Percentiles rank a stretch among this genome's conserved stretches.
phyloP scores from a whole-genome alignment of 2,329 filamentous ascomycete species.

The Alternaria sp. region DNA sequence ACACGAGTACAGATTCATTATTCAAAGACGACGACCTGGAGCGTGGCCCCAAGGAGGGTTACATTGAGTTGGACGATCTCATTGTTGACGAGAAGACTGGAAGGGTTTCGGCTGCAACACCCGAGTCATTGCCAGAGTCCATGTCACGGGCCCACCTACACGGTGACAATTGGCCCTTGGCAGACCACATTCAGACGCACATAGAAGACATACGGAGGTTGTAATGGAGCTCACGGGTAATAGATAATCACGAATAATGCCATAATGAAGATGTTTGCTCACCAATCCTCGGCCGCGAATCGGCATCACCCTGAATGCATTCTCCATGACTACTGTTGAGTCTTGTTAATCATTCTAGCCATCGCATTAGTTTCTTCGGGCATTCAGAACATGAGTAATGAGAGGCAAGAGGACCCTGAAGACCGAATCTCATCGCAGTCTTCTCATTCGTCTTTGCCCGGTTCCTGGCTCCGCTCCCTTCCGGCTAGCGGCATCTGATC shows the following conservation, averaged over 20 bases:
- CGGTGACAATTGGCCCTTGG: neutral
- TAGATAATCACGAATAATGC: neutral
- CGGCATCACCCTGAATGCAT: neutral
- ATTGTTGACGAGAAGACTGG: neutral
- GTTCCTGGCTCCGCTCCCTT: neutral
- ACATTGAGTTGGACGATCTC: neutral
- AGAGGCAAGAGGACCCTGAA: neutral
- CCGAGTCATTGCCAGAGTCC: neutral
- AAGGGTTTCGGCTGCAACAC: neutral
- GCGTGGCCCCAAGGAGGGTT: neutral
- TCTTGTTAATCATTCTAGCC: neutral
- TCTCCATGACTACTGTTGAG: neutral
- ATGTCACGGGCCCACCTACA: neutral
- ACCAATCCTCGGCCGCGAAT: neutral
- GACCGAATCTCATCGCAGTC: neutral
- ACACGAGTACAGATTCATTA: neutral
- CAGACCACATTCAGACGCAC: neutral
- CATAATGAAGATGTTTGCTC: neutral
- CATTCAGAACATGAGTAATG: neutral
- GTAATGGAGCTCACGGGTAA: neutral
- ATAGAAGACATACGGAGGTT: neutral
- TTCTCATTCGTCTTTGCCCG: neutral
- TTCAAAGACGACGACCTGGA: neutral
- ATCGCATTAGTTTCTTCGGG: neutral
- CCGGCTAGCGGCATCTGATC: neutral